A percentile compares a stretch with the other conserved stretches of the same genome.
These are phyloP conservation scores for Cladosporium sp. DNA, from an alignment of 2,329 filamentous ascomycete genomes.

Conservation along the genomic window DNA sequence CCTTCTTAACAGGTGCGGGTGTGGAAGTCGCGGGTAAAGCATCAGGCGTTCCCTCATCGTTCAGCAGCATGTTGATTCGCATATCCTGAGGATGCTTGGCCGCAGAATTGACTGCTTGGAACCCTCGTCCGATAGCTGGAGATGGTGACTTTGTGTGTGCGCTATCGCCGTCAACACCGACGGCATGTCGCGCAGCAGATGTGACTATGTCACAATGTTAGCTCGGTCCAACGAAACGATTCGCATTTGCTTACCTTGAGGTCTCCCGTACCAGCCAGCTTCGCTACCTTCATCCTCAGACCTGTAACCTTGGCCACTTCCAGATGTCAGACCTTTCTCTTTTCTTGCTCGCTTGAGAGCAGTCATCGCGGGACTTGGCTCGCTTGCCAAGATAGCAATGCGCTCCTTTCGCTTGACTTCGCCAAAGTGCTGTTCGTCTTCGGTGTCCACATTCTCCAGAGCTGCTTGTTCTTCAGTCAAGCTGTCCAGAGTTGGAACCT, in stretches of 20 bases:
- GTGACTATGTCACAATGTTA: constrained; percentile 9
- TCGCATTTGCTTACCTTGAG: background rate
- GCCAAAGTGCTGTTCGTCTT: constrained; percentile 70
- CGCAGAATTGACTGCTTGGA: constrained; percentile 41
- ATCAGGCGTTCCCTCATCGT: constrained; percentile 42
- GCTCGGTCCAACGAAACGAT: background rate
- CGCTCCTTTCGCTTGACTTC: constrained; percentile 72
- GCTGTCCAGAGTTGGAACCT: constrained; percentile 66
- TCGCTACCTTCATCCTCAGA: constrained; percentile 39
- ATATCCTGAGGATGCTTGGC: constrained; percentile 45
- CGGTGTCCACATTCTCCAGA: constrained; percentile 73
- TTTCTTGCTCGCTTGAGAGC: constrained; percentile 53
- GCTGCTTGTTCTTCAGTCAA: constrained; percentile 67
- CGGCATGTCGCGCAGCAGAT: constrained; percentile 18
- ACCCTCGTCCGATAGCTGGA: constrained; percentile 37
- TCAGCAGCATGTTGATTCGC: constrained; percentile 52
- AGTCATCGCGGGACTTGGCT: constrained; percentile 67
- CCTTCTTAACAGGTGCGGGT: constrained; percentile 40
- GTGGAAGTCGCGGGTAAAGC: constrained; percentile 33
- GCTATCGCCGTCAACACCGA: constrained; percentile 42
- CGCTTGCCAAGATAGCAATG: constrained; percentile 70
- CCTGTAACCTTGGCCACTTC: constrained; percentile 28
- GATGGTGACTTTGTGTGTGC: constrained; percentile 51
- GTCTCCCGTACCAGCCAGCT: constrained; percentile 26
- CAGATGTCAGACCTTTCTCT: constrained; percentile 45